Evolutionary conservation across 176 grass and related monocot genomes (phyloP).

Genomic region (barley (Hordeum vulgare)): DNA sequence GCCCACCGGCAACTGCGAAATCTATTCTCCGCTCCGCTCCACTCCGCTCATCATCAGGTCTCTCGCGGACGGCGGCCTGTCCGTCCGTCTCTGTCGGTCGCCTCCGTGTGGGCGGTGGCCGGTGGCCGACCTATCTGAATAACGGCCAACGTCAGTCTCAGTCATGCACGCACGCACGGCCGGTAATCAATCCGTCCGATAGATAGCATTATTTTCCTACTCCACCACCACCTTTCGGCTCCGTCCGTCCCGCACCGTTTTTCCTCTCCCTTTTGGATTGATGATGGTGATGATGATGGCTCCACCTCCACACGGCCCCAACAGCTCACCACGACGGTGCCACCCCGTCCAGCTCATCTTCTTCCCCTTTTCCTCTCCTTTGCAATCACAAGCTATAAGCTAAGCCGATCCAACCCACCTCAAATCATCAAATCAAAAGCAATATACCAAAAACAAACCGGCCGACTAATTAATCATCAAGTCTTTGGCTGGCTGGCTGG

Average conservation of each 20-base stretch:
- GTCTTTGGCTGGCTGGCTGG: too few relatives aligned
- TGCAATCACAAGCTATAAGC: not conserved
- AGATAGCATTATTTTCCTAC: too few relatives aligned
- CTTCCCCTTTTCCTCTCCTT: not conserved
- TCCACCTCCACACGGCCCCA: too few relatives aligned
- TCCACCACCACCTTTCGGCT: not conserved
- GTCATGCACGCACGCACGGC: not conserved
- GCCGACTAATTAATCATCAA: not conserved
- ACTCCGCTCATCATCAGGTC: not conserved
- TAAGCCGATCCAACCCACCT: not conserved
- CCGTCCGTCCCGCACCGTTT: not conserved
- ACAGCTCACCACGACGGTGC: not conserved
- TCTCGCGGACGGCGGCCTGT: not conserved
- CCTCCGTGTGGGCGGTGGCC: too few relatives aligned
- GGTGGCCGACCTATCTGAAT: not conserved
- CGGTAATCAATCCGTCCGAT: too few relatives aligned
- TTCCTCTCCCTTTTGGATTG: not conserved
- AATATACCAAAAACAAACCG: not conserved
- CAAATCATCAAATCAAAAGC: too few relatives aligned
- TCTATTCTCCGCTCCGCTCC: not conserved
- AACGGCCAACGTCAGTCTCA: too few relatives aligned
- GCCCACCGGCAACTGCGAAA: not conserved
- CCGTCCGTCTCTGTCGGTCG: not conserved
- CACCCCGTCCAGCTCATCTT: not conserved
- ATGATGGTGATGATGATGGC: too few relatives aligned